phyloP scores from a whole-genome alignment of 1,284 basidiomycete species.

The Austroboletus niveus region DNA sequence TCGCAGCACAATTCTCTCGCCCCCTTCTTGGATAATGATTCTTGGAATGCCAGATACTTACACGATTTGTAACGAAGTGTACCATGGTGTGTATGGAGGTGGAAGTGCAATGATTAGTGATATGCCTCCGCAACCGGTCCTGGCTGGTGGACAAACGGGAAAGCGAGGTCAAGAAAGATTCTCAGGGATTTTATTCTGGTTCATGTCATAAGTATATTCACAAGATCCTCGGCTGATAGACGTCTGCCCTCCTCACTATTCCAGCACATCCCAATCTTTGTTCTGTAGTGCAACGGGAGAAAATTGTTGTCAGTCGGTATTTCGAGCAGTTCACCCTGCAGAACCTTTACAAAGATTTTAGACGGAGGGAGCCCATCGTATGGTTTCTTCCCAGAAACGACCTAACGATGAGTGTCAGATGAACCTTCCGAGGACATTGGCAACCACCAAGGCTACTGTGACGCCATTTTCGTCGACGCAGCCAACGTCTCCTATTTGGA shows the following conservation, averaged over 20 bases:
- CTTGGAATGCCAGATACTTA: no score
- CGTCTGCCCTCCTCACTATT: constrained; percentile 9
- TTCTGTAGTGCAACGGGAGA: constrained; percentile 6
- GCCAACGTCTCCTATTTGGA: constrained; percentile 7
- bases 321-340: constrained; percentile 13
- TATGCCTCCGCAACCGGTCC: no score
- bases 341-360: constrained; percentile 1
- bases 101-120: no score
- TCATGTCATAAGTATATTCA: constrained; percentile 6
- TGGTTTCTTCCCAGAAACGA: constrained; percentile 24
- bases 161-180: no score
- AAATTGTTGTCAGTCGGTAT: constrained; percentile 7
- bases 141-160: no score
- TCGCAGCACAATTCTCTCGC: no score
- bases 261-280: constrained; percentile 22
- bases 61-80: no score
- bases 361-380: constrained; percentile 8
- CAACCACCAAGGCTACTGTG: no score
- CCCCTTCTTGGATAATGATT: no score
- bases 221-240: constrained; percentile 17
- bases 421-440: no score
- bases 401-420: constrained; percentile 17
- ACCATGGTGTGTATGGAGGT: no score
- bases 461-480: neutral
- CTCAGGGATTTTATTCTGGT: no score